Base-by-base conservation (phyloP, 1,284 basidiomycete genomes). In the Pterulicium gracile region DNA sequence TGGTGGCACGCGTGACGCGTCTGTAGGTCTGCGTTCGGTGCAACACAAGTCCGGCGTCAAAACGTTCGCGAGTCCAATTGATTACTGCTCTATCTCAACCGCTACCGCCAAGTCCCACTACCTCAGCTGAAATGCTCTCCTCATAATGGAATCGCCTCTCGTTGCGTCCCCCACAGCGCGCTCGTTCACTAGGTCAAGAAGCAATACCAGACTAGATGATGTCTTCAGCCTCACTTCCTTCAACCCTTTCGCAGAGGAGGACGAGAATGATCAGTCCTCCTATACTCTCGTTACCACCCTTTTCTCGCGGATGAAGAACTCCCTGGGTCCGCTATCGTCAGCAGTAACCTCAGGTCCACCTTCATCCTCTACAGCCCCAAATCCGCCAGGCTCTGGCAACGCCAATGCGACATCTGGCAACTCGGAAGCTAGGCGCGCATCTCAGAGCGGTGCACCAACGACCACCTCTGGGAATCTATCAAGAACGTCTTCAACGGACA, bases 171-270 rank as follows among this genome's bases (percentile, higher is more conserved):
- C 71, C 14, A 58, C 62, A 42, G 59, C 66, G 23, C 64, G 61
- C 46, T 61, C 64, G 5, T 58, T 64, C 45, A 68, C n/a, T 18
- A 39, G 77, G 57, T 82, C 80, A 15, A 72, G 78, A 52, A 80
- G 75, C 61, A 79, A 70, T 58, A 72, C 72, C 35, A 80, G 72
- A 54, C 59, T 77, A 20, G 85, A 87, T 59, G 84, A 85, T 65
- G 69, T 81, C 40, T 72, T 73, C 40, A 79, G 78, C 57, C 62
- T 88, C 48, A 88, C 86, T 21, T 85, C 83, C 43, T 87, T 82
- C 68, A 89, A 89, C 58, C 86, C 87, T 12, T 89, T 89, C 67
- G 79, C 81, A 12, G 85, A 88, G 57, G 87, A 89, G 60, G 87
- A 89, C 58, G 87, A 88, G 61, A 75, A 84, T 57, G 87, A 88